These are phyloP conservation scores for Magnolia sinica DNA, from an alignment of 164 flowering plant genomes.

Conservation along the genomic window DNA sequence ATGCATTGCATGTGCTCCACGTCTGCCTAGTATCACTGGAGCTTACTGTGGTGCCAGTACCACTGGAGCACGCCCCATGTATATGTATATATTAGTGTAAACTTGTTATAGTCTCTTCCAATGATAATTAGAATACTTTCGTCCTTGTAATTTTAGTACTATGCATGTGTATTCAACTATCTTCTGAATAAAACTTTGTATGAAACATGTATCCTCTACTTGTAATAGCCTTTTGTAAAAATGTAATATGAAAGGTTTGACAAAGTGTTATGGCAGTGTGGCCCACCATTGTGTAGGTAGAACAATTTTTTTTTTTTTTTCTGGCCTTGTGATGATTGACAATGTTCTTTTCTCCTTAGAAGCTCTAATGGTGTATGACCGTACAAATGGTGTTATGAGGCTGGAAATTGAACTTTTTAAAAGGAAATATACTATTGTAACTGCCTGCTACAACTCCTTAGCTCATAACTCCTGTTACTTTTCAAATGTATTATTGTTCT, in stretches of 20 bases:
- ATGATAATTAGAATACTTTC: not conserved
- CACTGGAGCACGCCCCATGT: not conserved
- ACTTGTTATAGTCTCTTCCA: not conserved
- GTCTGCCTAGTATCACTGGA: no score
- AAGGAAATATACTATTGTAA: no score
- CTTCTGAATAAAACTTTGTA: no score
- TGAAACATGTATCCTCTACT: not conserved
- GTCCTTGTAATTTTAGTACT: not conserved
- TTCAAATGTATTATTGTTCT: no score
- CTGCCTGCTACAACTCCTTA: no score
- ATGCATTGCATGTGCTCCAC: no score
- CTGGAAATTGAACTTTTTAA: no score
- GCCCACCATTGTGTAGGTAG: not conserved
- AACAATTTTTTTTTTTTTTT: not conserved
- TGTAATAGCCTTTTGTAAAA: not conserved
- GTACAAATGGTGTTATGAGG: no score
- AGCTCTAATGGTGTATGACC: no score
- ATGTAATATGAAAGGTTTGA: not conserved
- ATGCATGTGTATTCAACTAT: not conserved
- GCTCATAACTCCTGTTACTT: no score
- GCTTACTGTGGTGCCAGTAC: no score
- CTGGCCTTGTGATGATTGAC: not conserved
- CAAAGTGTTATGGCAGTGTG: not conserved
- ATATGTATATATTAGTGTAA: no score
- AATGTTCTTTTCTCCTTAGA: not conserved